Conservation (phyloP, 2,329 filamentous ascomycete genomes). For the Botrytis paeoniae region DNA sequence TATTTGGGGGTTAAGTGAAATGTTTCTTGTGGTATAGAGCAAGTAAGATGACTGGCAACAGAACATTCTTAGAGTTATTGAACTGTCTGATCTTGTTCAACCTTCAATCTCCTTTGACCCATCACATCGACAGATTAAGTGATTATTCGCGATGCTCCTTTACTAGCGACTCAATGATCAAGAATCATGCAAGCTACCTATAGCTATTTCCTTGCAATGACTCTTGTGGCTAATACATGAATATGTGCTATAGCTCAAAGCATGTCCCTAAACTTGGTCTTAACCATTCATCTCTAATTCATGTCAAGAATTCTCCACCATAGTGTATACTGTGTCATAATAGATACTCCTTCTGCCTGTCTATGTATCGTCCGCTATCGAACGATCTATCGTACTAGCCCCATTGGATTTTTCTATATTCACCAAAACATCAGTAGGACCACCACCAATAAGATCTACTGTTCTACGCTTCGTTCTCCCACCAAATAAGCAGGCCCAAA, state of each 20-base stretch:
- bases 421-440: neutral
- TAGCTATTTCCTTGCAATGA: neutral
- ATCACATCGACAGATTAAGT: neutral
- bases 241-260: neutral
- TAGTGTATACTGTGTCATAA: neutral
- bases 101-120: neutral
- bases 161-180: neutral
- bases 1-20: neutral
- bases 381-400: neutral
- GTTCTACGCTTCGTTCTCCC: conserved; percentile 19
- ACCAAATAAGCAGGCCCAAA: conserved; percentile 89
- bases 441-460: neutral
- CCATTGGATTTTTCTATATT: neutral
- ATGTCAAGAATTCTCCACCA: neutral
- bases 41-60: neutral
- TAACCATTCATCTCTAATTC: neutral
- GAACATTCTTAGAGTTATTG: neutral
- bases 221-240: neutral
- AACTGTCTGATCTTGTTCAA: too few relatives aligned
- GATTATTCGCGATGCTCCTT: neutral
- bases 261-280: neutral
- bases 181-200: neutral
- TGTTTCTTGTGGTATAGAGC: neutral
- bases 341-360: too few relatives aligned
- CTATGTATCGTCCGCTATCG: neutral